phyloP scores from a whole-genome alignment of 768 basidiomycete genomes.

The Rhodotorula babjevae region DNA sequence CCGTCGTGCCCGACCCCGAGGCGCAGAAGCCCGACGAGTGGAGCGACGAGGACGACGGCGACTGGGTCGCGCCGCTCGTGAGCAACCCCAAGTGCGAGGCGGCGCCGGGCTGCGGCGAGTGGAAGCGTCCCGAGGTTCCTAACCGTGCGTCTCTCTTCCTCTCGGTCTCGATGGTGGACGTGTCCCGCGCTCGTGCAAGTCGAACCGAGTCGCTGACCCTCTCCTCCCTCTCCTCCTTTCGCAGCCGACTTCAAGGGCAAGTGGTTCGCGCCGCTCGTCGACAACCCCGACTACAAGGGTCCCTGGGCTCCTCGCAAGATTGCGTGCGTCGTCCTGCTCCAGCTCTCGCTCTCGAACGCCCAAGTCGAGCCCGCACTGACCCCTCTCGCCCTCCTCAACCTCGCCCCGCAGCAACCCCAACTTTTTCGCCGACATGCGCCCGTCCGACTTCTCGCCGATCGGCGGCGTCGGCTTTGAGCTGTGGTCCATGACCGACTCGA shows the following conservation, averaged over 20 bases:
- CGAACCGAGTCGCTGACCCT: neutral
- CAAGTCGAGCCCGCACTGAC: no score
- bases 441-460: conserved; percentile 79
- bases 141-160: conserved; percentile 46
- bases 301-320: conserved; percentile 89
- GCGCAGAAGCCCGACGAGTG: conserved; percentile 93
- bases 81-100: conserved; percentile 84
- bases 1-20: conserved; percentile 74
- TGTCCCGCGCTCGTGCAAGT: neutral
- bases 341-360: no score
- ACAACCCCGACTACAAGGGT: conserved; percentile 97
- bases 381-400: no score
- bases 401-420: conserved; percentile 44
- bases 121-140: conserved; percentile 56
- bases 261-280: conserved; percentile 85
- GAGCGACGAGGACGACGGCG: conserved; percentile 99
- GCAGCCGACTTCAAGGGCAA: conserved; percentile 89
- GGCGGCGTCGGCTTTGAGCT: conserved; percentile 65
- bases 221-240: neutral
- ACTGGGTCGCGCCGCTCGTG: conserved; percentile 88
- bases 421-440: conserved; percentile 73
- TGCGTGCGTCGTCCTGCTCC: conserved; percentile 6
- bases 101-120: conserved; percentile 90
- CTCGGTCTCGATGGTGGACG: no score
- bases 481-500: conserved; percentile 95